Evolutionary conservation across 208 protist genomes (phyloP), one percentile per base, ranked within the genome.

Genomic region (Trypanosoma avium): DNA sequence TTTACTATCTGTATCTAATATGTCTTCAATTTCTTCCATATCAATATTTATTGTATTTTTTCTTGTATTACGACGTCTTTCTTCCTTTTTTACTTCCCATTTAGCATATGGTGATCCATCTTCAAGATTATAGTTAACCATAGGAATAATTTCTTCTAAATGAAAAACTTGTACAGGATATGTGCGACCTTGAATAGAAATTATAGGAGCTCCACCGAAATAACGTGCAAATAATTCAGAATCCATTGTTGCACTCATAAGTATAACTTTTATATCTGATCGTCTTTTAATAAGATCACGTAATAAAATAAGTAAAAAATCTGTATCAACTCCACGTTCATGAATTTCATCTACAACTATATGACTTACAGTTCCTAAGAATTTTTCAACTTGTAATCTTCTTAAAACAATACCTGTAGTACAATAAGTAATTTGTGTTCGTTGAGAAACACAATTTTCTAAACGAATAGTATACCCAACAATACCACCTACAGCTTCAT

Each of bases 241-340:
- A 69, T 98, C 92, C 77, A 98, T 91, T 32, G 97, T 98, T 17
- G 97, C 97, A 63, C 87, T 96, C 94, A 98, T 98, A 35, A 98
- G 72, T 45, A 98, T 81, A 3, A 98, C 79, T 67, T 95, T 97
- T 17, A 98, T 60, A 57, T 87, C 82, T 0, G 21, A 73, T 47
- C 83, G 81, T 5, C 78, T 69, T 7, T 73, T 66, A 55, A 97
- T 70, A 22, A 97, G 69, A 42, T 98, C 90, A 21, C 84, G 80
- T 36, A 98, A 71, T 6, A 98, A 75, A 36, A 97, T 94, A 15
- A 98, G 81, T 27, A 98, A 73, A 65, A 98, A 97, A 83, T 98
- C 97, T 15, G 84, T 97, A 67, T 98, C 88, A 5, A 99, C 93
- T 15, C 98, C 99, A 40, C 97, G 86, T 81, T 98, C 97, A 75